Evolutionary conservation across 192 early-diverging fungal genomes (phyloP), one percentile per base, ranked within the genome.

Genomic region (Lunasporangiospora selenospora): DNA sequence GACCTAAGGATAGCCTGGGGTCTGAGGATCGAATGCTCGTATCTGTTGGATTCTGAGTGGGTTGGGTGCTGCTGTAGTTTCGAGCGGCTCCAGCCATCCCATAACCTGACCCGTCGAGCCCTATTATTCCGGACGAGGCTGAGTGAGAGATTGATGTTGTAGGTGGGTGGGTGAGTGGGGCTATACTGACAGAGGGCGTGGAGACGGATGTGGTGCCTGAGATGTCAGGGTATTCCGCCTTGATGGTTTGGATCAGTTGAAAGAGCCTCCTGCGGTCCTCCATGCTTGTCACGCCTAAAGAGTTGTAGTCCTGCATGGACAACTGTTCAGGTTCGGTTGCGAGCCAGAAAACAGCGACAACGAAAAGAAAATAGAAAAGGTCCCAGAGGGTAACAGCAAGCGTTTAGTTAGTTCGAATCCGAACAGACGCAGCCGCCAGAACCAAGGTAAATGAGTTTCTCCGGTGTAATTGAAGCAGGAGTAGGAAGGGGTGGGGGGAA

Each of bases 291-390:
- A 83, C 79, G 27, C 81, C 81, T 32, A 83, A 47, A 31, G 51
- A 50, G 16, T 53, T 62, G 39, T 81, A 83, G 46, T 83, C 87
- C 55, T 90, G 88, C 87, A 92, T 90, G 30, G 87, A 90, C 53
- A 92, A 69, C 76, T 87, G 70, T 46, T n/a, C n/a, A n/a, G n/a
- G n/a, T n/a, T n/a, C n/a, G n/a, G n/a, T n/a, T n/a, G n/a, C n/a
- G n/a, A n/a, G n/a, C n/a, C n/a, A n/a, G n/a, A n/a, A n/a, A n/a
- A n/a, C n/a, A n/a, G n/a, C n/a, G n/a, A n/a, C n/a, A n/a, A n/a
- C n/a, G n/a, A n/a, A n/a, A n/a, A n/a, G n/a, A n/a, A n/a, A n/a
- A n/a, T n/a, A n/a, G n/a, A n/a, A n/a, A n/a, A n/a, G n/a, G n/a
- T n/a, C n/a, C n/a, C n/a, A n/a, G n/a, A n/a, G n/a, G n/a, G n/a